Evolutionary conservation across 495 filamentous ascomycete species (phyloP).

Genomic region (Penicillium pulvis): DNA sequence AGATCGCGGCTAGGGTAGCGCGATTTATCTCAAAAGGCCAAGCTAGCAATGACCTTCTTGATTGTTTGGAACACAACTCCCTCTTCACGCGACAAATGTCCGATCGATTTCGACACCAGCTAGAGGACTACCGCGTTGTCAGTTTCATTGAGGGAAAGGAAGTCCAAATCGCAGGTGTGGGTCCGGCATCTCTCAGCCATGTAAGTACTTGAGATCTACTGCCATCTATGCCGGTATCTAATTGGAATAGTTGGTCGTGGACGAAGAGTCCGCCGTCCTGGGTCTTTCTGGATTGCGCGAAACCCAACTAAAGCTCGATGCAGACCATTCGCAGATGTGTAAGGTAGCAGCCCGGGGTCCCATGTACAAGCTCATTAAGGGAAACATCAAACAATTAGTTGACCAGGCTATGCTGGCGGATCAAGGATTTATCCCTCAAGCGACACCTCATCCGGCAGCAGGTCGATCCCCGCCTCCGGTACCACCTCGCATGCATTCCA

Average conservation of each 20-base stretch:
- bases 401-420: conserved; percentile 38
- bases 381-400: conserved; percentile 42
- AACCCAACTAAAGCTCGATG: conserved; percentile 43
- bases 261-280: conserved; percentile 43
- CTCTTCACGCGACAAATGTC: conserved; percentile 45
- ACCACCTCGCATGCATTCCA: conserved; percentile 36
- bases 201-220: conserved; percentile 16
- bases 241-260: conserved; percentile 35
- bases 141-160: conserved; percentile 48
- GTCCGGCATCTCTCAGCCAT: conserved; percentile 37
- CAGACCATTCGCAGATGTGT: conserved; percentile 45
- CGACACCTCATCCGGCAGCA: conserved; percentile 12
- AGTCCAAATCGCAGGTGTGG: conserved; percentile 35
- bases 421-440: conserved; percentile 38
- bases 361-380: conserved; percentile 42
- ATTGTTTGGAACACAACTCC: conserved; percentile 42
- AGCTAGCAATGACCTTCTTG: conserved; percentile 38
- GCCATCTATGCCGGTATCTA: background rate
- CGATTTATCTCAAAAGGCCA: conserved; percentile 37
- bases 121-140: conserved; percentile 42
- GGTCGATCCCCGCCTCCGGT: conserved; percentile 27
- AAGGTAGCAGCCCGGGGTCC: conserved; percentile 35
- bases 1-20: conserved; percentile 41
- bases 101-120: conserved; percentile 38
- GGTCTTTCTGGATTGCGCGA: conserved; percentile 41